Evolutionary conservation across 208 protist genomes (phyloP).

Genomic region (Leishmania gerbilli): DNA sequence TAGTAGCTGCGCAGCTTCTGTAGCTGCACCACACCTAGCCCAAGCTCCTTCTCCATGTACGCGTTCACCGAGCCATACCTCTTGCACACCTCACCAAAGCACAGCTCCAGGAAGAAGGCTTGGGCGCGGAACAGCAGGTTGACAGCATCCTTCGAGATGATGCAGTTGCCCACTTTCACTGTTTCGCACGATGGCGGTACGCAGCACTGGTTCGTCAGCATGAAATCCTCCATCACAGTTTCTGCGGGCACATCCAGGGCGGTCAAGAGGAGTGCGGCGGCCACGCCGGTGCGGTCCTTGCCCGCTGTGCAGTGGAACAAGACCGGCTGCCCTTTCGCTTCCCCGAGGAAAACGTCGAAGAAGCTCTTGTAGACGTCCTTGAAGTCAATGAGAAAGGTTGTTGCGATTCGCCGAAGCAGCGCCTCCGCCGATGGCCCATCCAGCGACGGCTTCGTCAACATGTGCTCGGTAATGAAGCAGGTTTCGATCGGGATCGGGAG

Average conservation of each 20-base stretch:
- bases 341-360: slow-evolving; percentile 30
- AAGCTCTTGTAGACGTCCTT: slow-evolving; percentile 32
- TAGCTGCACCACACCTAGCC: slow-evolving; percentile 22
- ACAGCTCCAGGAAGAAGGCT: slow-evolving; percentile 31
- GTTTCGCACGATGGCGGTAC: slow-evolving; percentile 8
- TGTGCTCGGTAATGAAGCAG: slow-evolving; percentile 1
- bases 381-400: slow-evolving; percentile 35
- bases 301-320: slow-evolving; percentile 58
- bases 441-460: slow-evolving; percentile 4
- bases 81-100: slow-evolving; percentile 30
- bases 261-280: slow-evolving; percentile 44
- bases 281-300: slow-evolving; percentile 56
- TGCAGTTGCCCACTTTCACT: slow-evolving; percentile 15
- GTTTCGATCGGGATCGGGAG: slow-evolving; percentile 36
- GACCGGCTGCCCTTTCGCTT: slow-evolving; percentile 29
- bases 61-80: slow-evolving; percentile 24
- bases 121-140: slow-evolving; percentile 39
- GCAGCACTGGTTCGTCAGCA: slow-evolving; percentile 33
- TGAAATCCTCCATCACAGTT: slow-evolving; percentile 50
- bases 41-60: slow-evolving; percentile 45
- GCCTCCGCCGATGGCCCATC: slow-evolving; percentile 23
- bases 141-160: slow-evolving; percentile 25
- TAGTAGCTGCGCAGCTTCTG: slow-evolving; percentile 31
- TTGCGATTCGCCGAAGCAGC: slow-evolving; percentile 20
- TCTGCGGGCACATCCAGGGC: slow-evolving; percentile 33